These are phyloP conservation scores for Peronospora tabacina DNA, from an alignment of 352 stramenopile genomes.

Conservation along the genomic window DNA sequence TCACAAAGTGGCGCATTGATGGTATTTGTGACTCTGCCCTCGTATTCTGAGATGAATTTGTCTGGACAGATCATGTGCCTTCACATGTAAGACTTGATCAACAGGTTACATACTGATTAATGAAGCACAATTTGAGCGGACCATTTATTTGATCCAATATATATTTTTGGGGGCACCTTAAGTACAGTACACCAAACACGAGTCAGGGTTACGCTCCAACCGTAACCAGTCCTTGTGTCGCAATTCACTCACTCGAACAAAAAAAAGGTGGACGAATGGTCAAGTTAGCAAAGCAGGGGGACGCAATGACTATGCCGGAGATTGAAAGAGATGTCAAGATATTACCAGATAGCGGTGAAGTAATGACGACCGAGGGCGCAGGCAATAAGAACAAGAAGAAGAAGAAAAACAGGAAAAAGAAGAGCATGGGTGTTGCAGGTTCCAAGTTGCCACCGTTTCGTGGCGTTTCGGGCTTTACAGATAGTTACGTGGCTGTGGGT, in stretches of 20 bases:
- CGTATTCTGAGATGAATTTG: too few relatives aligned
- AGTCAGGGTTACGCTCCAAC: not conserved
- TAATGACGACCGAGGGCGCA: not conserved
- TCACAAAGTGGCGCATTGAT: too few relatives aligned
- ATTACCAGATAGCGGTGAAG: not conserved
- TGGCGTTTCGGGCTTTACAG: constrained; percentile 84
- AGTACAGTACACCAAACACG: not conserved
- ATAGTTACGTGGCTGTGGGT: constrained; percentile 90
- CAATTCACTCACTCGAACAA: not conserved
- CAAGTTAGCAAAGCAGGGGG: not conserved
- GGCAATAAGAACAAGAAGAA: constrained; percentile 39
- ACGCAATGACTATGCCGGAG: not conserved
- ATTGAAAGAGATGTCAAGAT: not conserved
- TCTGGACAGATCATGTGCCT: too few relatives aligned
- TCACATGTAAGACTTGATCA: too few relatives aligned
- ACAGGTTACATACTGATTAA: too few relatives aligned
- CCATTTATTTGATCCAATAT: too few relatives aligned
- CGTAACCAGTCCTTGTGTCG: not conserved
- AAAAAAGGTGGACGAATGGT: not conserved
- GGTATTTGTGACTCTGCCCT: too few relatives aligned
- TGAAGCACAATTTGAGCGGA: too few relatives aligned
- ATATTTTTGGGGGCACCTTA: not conserved
- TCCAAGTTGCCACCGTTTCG: constrained; percentile 58
- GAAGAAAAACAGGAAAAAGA: constrained; percentile 71
- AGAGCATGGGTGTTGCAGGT: constrained; percentile 27